phyloP scores from a whole-genome alignment of 192 early-diverging fungal species.

The Linnemannia elongata region DNA sequence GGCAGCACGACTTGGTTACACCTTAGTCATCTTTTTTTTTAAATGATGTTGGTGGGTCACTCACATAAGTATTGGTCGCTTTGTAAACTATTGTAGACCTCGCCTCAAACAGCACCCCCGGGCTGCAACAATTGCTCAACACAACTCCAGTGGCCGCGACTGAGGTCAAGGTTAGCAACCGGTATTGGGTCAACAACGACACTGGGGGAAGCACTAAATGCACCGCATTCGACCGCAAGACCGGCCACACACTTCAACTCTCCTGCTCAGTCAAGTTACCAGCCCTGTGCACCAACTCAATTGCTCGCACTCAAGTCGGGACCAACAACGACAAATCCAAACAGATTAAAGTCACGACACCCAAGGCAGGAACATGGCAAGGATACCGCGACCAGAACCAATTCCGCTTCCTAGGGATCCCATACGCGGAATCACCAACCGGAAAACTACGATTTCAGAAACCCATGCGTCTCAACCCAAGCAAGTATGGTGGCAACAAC shows the following conservation, averaged over 20 bases:
- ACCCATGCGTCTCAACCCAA: constrained; percentile 6
- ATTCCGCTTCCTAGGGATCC: constrained; percentile 53
- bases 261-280: constrained; percentile 7
- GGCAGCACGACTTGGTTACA: no score
- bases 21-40: background rate
- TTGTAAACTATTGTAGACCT: background rate
- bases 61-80: background rate
- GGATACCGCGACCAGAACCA: constrained; percentile 41
- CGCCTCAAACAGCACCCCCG: background rate
- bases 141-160: constrained; percentile 18
- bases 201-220: background rate
- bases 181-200: constrained; percentile 15
- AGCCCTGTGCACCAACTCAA: constrained; percentile 14
- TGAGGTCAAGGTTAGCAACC: background rate
- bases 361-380: constrained; percentile 14
- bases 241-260: background rate
- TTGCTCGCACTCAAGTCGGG: background rate
- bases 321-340: constrained; percentile 14
- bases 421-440: constrained; percentile 40
- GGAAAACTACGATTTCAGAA: constrained; percentile 22
- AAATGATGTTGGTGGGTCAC: background rate
- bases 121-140: background rate
- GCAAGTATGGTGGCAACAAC: background rate
- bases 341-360: constrained; percentile 32
- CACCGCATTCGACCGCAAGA: constrained; percentile 9